Evolutionary conservation across 2,329 filamentous ascomycete species (phyloP).

Genomic region (Coniochaeta hoffmannii): DNA sequence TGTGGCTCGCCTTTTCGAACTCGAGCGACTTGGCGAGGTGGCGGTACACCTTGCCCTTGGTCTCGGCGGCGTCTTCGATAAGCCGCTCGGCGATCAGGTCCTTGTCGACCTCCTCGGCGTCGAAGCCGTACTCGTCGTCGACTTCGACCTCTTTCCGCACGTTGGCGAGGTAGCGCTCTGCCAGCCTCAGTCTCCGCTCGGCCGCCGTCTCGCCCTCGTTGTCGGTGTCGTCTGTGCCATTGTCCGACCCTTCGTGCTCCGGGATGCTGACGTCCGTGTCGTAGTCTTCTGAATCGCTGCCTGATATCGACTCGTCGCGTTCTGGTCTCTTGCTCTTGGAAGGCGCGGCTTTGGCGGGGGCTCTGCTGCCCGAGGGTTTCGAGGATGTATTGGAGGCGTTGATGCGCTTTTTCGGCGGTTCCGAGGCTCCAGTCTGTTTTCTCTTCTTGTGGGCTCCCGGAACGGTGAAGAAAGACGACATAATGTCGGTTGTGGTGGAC

Average conservation of each 20-base stretch:
- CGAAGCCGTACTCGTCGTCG: conserved; percentile 78
- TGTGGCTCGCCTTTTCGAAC: conserved; percentile 59
- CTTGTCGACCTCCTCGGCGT: conserved; percentile 86
- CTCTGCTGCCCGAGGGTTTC: conserved; percentile 30
- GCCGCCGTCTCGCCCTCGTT: conserved; percentile 81
- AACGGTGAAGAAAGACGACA: conserved; percentile 95
- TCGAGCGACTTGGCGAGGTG: conserved; percentile 67
- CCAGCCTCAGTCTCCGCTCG: conserved; percentile 77
- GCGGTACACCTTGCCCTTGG: conserved; percentile 83
- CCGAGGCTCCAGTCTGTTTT: conserved; percentile 57
- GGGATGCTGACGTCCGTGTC: conserved; percentile 30
- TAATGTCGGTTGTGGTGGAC: conserved; percentile 29
- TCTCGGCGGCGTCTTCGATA: conserved; percentile 86
- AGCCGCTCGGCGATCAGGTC: conserved; percentile 87
- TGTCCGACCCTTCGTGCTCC: conserved; percentile 34
- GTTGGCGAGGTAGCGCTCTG: conserved; percentile 89
- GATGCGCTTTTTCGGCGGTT: conserved; percentile 52
- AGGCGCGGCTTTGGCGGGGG: conserved; percentile 30
- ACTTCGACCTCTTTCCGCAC: conserved; percentile 65
- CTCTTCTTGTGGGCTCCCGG: conserved; percentile 85
- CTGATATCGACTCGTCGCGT: conserved; percentile 60
- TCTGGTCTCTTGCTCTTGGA: conserved; percentile 36
- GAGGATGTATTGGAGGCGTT: conserved; percentile 39
- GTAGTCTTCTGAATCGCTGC: conserved; percentile 69
- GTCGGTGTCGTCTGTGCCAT: conserved; percentile 53